These are phyloP conservation scores for Zelonia costaricensis DNA, from an alignment of 208 protist genomes.

Conservation along the genomic window DNA sequence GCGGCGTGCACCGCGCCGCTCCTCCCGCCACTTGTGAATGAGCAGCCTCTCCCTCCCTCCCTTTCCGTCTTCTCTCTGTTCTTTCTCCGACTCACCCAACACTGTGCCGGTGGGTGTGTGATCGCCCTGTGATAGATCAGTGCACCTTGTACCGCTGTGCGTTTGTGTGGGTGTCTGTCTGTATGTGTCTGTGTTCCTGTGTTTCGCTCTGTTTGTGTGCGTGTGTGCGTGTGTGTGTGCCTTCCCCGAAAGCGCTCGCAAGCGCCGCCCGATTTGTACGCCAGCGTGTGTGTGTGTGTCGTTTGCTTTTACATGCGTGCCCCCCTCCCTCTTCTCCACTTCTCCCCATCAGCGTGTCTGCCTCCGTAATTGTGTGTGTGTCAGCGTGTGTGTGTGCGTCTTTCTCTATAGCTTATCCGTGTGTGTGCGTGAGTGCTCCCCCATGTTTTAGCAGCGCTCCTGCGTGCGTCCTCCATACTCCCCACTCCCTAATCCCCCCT, in stretches of 20 bases:
- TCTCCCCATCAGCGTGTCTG: background rate
- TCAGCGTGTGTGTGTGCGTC: background rate
- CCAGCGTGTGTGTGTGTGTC: background rate
- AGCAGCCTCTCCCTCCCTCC: too few relatives aligned
- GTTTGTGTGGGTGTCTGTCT: background rate
- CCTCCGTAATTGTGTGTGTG: background rate
- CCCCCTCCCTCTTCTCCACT: background rate
- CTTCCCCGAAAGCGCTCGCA: background rate
- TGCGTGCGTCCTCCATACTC: too few relatives aligned
- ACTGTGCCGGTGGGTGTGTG: too few relatives aligned
- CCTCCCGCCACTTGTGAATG: too few relatives aligned
- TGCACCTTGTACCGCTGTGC: background rate
- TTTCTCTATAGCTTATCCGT: too few relatives aligned
- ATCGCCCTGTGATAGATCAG: background rate
- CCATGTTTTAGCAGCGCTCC: too few relatives aligned
- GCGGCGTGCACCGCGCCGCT: too few relatives aligned
- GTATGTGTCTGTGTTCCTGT: background rate
- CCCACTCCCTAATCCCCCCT: too few relatives aligned
- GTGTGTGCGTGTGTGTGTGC: background rate
- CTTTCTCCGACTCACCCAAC: background rate
- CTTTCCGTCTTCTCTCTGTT: too few relatives aligned
- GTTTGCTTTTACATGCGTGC: background rate
- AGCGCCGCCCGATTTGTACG: too few relatives aligned
- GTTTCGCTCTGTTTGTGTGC: conserved; percentile 1
- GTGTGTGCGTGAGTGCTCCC: too few relatives aligned